Base-by-base conservation (phyloP, 805 yeast genomes). In the Candida methanosorbosa region DNA sequence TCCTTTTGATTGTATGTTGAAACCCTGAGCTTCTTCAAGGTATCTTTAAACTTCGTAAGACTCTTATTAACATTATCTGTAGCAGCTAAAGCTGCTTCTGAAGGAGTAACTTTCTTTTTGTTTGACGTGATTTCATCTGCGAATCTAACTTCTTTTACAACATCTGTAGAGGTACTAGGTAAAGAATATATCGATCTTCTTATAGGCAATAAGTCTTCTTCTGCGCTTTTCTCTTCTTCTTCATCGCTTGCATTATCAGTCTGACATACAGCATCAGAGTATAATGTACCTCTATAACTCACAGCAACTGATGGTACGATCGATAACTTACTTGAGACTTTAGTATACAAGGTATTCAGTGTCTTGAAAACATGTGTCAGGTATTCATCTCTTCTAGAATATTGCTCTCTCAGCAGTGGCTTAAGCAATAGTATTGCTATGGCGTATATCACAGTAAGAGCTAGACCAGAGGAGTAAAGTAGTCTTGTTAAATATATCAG, bases 271-370 rank as follows among this genome's bases (percentile, higher is more conserved):
- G 64, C 54, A 43, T 63, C 69, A 13, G 60, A 54, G 33, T 60
- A 56, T 18, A 54, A 41, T 17, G 46, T 46, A 19, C 61, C 66
- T 26, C 63, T 64, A 41, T 63, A 63, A 17, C 63, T 67, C 12
- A 68, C 48, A 9, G 60, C 60, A n/a, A 68, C 60, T 4, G 61
- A 45, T 4, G 75, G 68, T 1, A 68, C 57, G 19, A 46, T 47
- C 26, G 56, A 41, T 14, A 55, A 48, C 26, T 45, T 44, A 18
- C 48, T 49, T 15, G 50, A 39, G 6, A 58, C 40, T n/a, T 54
- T 36, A 2, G 39, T 33, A 17, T 44, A 51, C 2, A 70, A 48
- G 2, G 48, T 17, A 27, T 46, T 50, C 18, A 64, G 39, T 18
- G 47, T 48, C 3, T 44, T 20, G 12, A 63, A 50, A 1, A 56